These are phyloP conservation scores for Ensete glaucum DNA, from an alignment of 176 grass and related monocot species.

Conservation along the genomic window DNA sequence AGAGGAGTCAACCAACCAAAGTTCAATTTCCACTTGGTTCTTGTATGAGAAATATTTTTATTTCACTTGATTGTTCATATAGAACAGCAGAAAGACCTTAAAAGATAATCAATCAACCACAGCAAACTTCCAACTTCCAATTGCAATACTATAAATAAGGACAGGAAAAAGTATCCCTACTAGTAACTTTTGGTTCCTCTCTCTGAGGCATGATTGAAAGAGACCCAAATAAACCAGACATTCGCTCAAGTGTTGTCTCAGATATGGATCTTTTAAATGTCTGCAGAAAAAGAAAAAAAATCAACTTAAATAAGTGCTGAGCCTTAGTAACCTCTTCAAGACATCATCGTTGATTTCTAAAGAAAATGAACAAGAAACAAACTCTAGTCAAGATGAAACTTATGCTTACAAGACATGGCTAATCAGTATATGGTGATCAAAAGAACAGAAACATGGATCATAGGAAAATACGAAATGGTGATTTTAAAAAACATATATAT, in stretches of 20 bases:
- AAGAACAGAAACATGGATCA: too few relatives aligned
- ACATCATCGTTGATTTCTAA: neutral
- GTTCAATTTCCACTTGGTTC: neutral
- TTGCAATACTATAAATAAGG: neutral
- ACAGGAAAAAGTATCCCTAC: neutral
- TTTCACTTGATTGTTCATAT: neutral
- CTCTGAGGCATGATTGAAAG: slow-evolving; percentile 54
- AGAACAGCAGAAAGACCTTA: neutral
- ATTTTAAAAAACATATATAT: too few relatives aligned
- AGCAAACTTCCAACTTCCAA: neutral
- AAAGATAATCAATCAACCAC: neutral
- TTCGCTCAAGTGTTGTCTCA: slow-evolving; percentile 52
- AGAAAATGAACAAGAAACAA: neutral
- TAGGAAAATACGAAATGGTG: too few relatives aligned
- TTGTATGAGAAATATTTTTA: neutral
- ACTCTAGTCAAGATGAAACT: neutral
- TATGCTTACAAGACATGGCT: too few relatives aligned
- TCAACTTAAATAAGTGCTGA: neutral
- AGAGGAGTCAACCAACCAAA: neutral
- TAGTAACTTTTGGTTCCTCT: slow-evolving; percentile 58
- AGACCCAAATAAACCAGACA: slow-evolving; percentile 61
- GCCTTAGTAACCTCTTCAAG: too few relatives aligned
- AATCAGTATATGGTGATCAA: too few relatives aligned
- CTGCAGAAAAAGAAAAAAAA: slow-evolving; percentile 28
- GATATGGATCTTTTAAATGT: slow-evolving; percentile 70